Evolutionary conservation across 257 asterid species (phyloP).

Genomic region (Solanum virginianum): DNA sequence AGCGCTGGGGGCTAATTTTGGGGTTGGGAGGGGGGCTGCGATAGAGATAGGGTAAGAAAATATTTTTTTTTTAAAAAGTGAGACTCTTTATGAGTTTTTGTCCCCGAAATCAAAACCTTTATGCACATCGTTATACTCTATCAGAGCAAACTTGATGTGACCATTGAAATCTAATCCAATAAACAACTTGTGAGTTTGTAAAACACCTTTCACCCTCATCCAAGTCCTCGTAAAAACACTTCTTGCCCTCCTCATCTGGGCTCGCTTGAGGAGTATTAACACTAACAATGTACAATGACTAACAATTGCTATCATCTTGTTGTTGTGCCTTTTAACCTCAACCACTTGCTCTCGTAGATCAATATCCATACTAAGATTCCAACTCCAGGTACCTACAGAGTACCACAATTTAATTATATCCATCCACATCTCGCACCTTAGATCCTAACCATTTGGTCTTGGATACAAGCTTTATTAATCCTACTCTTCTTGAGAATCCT

Average conservation of each 20-base stretch:
- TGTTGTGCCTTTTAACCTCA: neutral
- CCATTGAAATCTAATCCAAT: neutral
- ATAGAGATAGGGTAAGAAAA: no score
- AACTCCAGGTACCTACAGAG: neutral
- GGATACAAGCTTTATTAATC: neutral
- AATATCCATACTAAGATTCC: neutral
- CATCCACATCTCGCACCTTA: neutral
- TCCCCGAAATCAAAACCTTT: neutral
- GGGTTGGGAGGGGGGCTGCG: no score
- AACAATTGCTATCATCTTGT: no score
- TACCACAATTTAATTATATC: no score
- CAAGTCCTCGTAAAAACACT: neutral
- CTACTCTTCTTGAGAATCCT: neutral
- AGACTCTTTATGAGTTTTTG: neutral
- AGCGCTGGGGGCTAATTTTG: no score
- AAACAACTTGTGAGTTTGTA: neutral
- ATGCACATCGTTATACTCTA: neutral
- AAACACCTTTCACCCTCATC: neutral
- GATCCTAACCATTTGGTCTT: neutral
- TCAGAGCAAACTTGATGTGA: neutral
- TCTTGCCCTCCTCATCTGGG: neutral
- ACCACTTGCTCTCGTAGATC: no score
- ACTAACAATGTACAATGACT: no score
- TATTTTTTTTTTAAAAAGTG: no score
- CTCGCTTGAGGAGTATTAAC: neutral